phyloP scores from a whole-genome alignment of 2,329 filamentous ascomycete genomes.

The Xenoacremonium recifei region DNA sequence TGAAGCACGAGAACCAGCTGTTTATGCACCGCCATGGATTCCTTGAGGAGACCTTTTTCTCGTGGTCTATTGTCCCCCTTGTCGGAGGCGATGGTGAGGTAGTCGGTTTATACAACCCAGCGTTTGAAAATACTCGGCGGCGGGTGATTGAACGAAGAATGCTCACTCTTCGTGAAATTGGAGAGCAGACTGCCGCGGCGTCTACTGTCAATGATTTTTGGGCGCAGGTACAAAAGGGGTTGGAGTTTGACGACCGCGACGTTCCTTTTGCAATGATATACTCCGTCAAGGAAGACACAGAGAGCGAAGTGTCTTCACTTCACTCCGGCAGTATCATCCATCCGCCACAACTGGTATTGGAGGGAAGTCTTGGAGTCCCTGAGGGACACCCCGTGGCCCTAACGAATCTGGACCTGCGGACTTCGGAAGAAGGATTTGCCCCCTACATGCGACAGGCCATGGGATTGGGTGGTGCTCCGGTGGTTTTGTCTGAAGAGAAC shows the following conservation, averaged over 20 bases:
- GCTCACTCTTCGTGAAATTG: conserved; percentile 75
- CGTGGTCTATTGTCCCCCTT: conserved; percentile 77
- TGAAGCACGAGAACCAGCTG: conserved; percentile 80
- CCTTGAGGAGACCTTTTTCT: conserved; percentile 79
- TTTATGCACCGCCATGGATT: conserved; percentile 69
- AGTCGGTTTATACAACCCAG: conserved; percentile 74
- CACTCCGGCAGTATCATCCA: conserved; percentile 64
- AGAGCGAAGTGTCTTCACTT: conserved; percentile 70
- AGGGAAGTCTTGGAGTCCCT: conserved; percentile 70
- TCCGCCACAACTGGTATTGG: conserved; percentile 64
- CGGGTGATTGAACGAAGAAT: conserved; percentile 79
- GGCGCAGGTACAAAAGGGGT: conserved; percentile 64
- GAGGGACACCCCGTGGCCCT: conserved; percentile 60
- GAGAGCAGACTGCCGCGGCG: conserved; percentile 71
- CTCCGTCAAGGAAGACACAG: conserved; percentile 67
- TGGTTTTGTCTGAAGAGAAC: conserved; percentile 65
- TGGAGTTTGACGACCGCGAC: conserved; percentile 73
- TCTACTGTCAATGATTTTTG: conserved; percentile 73
- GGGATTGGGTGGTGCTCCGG: conserved; percentile 59
- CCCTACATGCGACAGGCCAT: conserved; percentile 76
- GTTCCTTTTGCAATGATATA: conserved; percentile 77
- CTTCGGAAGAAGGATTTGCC: conserved; percentile 70
- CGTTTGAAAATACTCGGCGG: conserved; percentile 76
- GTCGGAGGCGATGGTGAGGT: conserved; percentile 73
- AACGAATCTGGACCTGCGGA: conserved; percentile 64